phyloP scores from a whole-genome alignment of 2,329 filamentous ascomycete species.

The Ophiostoma montium region DNA sequence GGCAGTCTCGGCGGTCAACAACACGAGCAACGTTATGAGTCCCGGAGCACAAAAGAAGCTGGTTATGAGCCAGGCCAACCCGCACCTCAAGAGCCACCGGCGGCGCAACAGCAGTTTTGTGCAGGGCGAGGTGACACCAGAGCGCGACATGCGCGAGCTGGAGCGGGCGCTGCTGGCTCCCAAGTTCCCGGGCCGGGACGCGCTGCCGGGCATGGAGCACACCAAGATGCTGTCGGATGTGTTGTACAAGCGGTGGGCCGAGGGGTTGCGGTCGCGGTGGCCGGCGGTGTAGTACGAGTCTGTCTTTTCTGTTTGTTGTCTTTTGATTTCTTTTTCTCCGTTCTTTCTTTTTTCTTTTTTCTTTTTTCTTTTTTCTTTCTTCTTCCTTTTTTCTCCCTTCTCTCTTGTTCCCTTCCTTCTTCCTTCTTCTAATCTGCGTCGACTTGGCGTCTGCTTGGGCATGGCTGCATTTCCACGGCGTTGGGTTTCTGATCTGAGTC shows the following conservation, averaged over 20 bases:
- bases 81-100: constrained; percentile 67
- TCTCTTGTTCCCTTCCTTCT: not conserved
- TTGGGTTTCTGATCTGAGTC: not conserved
- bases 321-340: not conserved
- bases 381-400: not conserved
- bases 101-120: constrained; percentile 40
- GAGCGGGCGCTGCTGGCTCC: constrained; percentile 35
- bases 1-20: not conserved
- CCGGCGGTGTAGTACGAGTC: constrained; percentile 9
- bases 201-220: constrained; percentile 73
- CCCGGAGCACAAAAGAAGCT: constrained; percentile 44
- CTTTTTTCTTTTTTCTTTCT: not conserved
- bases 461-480: constrained; percentile 1
- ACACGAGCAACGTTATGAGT: constrained; percentile 18
- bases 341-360: not conserved
- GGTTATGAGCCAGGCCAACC: constrained; percentile 67
- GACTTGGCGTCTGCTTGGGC: not conserved
- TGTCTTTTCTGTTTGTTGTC: constrained; percentile 1
- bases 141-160: constrained; percentile 29
- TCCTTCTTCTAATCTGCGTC: not conserved
- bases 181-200: constrained; percentile 40
- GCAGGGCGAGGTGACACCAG: constrained; percentile 19
- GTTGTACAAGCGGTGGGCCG: constrained; percentile 79
- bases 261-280: constrained; percentile 50
- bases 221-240: constrained; percentile 80